These are phyloP conservation scores for Vitis rotundifolia DNA, from an alignment of 164 flowering plant genomes.

Conservation along the genomic window DNA sequence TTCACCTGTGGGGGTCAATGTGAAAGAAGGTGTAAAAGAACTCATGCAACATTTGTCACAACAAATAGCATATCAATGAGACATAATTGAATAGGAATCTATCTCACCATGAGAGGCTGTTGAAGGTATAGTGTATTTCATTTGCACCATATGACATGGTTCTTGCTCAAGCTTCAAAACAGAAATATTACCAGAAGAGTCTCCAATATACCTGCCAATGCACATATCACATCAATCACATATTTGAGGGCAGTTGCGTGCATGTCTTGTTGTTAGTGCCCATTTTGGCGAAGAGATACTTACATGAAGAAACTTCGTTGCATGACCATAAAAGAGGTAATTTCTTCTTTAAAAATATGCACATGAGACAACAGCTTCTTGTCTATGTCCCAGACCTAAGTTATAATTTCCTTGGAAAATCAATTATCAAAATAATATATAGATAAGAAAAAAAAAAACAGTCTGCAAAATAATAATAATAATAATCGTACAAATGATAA, in stretches of 20 bases:
- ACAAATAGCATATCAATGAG: not conserved
- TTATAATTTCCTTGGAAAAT: not conserved
- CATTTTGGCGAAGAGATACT: constrained; percentile 21
- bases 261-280: not conserved
- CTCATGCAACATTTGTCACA: too few relatives aligned
- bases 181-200: constrained; percentile 64
- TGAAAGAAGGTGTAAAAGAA: too few relatives aligned
- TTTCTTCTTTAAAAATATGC: constrained; percentile 48
- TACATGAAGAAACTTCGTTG: constrained; percentile 62
- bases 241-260: not conserved
- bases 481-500: too few relatives aligned
- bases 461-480: too few relatives aligned
- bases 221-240: not conserved
- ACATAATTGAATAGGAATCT: not conserved
- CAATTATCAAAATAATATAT: not conserved
- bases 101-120: constrained; percentile 71
- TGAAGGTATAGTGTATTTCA: constrained; percentile 75
- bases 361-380: constrained; percentile 56
- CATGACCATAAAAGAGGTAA: constrained; percentile 63
- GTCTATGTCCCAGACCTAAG: constrained; percentile 84
- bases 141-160: constrained; percentile 39
- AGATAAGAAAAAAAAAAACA: too few relatives aligned
- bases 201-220: constrained; percentile 68
- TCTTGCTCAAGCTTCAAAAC: constrained; percentile 66
- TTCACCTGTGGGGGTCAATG: too few relatives aligned